Base-by-base conservation (phyloP, 768 basidiomycete genomes). In the Tulasnella sp. region DNA sequence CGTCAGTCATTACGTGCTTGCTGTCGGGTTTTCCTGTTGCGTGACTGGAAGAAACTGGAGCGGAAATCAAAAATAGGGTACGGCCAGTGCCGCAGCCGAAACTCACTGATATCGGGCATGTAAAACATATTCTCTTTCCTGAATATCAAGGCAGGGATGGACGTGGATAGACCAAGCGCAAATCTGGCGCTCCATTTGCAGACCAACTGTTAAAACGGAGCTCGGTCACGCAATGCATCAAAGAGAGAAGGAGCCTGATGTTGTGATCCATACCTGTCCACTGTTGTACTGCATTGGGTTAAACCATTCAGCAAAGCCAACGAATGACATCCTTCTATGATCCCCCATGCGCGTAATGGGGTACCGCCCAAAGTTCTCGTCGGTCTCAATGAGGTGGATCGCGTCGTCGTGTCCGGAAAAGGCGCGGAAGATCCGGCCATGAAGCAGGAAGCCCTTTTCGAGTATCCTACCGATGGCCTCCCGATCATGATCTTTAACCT, bases 161-260 rank as follows among this genome's bases (percentile, higher is more conserved):
- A 84, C 51, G 76, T 84, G 0, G 84, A 85, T 4, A 84, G 66
- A 0, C 79, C 81, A 8, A 86, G 73, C 0, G 78, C 74, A 62
- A 79, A 80, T 0, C 83, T 75, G n/a, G 83, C 75, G 11, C 76
- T 72, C 78, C 80, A 85, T 68, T 86, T 85, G 1, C 78, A 72
- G 70, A 84, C 76, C 10, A 74, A 72, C 84, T 85, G 53, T 11
- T 4, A 12, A 48, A 24, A n/a, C n/a, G 29, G 21, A n/a, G 34
- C 5, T 7, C 34, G 34, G 15, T 52, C 34, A 24, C n/a, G 17
- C n/a, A 9, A n/a, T 21, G 38, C 29, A n/a, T 30, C n/a, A 19
- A 9, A 51, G n/a, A 29, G 44, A 45, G 41, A 49, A 48, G 19
- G 11, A 7, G 5, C 27, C 5, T 5, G 7, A 22, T 29, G 5